Evolutionary conservation across 208 protist species (phyloP).

Genomic region (Novymonas esmeraldas): DNA sequence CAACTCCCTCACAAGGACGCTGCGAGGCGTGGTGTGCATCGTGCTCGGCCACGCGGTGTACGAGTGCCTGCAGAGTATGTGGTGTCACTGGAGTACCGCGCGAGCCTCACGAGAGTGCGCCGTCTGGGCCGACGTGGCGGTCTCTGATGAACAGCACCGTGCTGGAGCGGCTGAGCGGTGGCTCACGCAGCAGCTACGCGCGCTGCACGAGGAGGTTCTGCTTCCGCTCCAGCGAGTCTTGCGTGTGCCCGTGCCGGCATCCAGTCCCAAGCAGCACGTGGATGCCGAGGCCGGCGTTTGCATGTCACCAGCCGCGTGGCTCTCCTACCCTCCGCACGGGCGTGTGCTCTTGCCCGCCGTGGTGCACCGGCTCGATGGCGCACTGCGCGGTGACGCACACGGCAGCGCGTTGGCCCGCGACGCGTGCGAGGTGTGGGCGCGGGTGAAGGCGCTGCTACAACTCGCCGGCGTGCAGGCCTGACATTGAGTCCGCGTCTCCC

Average conservation of each 20-base stretch:
- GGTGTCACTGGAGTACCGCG: not conserved
- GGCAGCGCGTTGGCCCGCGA: not conserved
- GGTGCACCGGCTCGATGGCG: not conserved
- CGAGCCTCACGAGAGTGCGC: too few species aligned
- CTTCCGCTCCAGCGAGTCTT: conserved; percentile 25
- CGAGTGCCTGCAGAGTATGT: conserved; percentile 2
- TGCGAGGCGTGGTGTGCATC: conserved; percentile 21
- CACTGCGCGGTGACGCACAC: conserved; percentile 3
- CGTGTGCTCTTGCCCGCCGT: conserved; percentile 19
- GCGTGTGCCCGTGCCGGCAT: not conserved
- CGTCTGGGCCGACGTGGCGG: too few species aligned
- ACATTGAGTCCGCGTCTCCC: not conserved
- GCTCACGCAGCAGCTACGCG: conserved; percentile 15
- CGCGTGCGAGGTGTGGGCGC: not conserved
- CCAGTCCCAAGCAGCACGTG: not conserved
- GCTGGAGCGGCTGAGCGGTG: not conserved
- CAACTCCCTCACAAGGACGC: conserved; percentile 4
- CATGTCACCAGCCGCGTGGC: conserved; percentile 13
- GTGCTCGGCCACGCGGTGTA: conserved; percentile 25
- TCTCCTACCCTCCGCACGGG: conserved; percentile 17
- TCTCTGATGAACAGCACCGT: too few species aligned
- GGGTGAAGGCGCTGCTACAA: not conserved
- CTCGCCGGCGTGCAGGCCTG: conserved; percentile 12
- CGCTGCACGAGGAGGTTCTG: conserved; percentile 12
- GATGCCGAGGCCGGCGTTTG: too few species aligned